A percentile compares a stretch with the other conserved stretches of the same genome.
Evolutionary conservation across 1,284 basidiomycete genomes (phyloP).

Genomic region (Ceratorhiza oryzae-sativae): DNA sequence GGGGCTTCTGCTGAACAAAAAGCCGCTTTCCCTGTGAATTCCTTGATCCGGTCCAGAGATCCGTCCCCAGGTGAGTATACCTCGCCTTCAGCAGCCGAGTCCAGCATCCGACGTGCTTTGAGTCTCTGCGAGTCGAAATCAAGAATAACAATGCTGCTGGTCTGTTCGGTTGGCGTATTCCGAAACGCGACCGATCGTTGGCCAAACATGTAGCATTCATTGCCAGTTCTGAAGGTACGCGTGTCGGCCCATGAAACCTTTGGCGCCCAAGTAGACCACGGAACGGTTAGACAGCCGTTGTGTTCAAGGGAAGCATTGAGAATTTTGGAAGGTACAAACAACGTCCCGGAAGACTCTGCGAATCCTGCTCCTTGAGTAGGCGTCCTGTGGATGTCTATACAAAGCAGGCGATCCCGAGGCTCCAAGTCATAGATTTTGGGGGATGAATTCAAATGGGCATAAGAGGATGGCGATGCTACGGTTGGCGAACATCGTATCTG

Average conservation of each 20-base stretch:
- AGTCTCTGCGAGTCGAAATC: conserved; percentile 21
- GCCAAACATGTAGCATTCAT: conserved; percentile 22
- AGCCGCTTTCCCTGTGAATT: background rate
- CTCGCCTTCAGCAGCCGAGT: background rate
- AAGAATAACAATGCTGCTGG: conserved; percentile 8
- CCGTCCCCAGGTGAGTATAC: background rate
- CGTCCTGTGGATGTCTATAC: conserved; percentile 1
- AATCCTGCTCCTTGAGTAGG: background rate
- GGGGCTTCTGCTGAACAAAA: background rate
- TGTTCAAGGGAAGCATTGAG: background rate
- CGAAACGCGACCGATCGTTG: conserved; percentile 9
- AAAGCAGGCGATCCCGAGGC: conserved; percentile 5
- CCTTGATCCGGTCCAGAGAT: background rate
- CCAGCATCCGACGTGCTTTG: background rate
- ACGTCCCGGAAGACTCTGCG: background rate
- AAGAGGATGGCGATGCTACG: background rate
- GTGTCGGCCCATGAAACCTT: conserved; percentile 22
- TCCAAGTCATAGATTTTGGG: conserved; percentile 16
- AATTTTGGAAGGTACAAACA: background rate
- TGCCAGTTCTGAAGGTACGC: background rate
- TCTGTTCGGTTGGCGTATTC: background rate
- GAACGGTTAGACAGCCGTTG: background rate
- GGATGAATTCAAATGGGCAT: background rate
- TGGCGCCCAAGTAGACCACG: conserved; percentile 14
- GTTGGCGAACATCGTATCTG: conserved; percentile 13